These are phyloP conservation scores for Dorcoceras hygrometricum DNA, from an alignment of 257 asterid genomes.

Conservation along the genomic window DNA sequence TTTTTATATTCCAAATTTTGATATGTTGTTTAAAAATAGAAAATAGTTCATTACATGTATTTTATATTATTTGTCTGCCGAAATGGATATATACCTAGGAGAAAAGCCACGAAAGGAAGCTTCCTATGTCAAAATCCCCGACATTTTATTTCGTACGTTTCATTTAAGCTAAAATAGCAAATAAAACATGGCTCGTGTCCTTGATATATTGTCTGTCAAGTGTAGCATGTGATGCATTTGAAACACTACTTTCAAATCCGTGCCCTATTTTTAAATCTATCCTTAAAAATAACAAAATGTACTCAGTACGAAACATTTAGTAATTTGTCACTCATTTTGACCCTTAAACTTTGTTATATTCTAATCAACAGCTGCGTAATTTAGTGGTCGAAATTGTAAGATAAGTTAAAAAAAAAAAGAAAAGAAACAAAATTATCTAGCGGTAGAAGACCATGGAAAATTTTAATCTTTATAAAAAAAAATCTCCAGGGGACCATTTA, in stretches of 20 bases:
- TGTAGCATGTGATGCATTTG: constrained; percentile 23
- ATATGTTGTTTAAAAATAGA: neutral
- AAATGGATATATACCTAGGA: constrained; percentile 8
- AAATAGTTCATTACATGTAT: too few relatives aligned
- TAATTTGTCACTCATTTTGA: constrained; percentile 19
- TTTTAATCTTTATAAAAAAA: neutral
- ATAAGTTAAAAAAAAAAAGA: neutral
- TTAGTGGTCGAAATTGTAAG: constrained; percentile 21
- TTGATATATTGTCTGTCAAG: constrained; percentile 23
- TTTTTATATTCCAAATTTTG: neutral
- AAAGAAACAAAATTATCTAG: neutral
- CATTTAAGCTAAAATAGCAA: constrained; percentile 15
- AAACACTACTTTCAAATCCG: constrained; percentile 22
- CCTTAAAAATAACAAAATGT: neutral
- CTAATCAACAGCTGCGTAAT: constrained; percentile 27
- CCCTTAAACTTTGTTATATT: neutral
- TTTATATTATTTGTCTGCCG: too few relatives aligned
- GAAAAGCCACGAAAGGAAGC: constrained; percentile 23
- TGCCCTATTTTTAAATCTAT: neutral
- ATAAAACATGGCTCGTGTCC: constrained; percentile 31
- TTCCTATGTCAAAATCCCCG: constrained; percentile 29
- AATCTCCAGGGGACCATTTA: constrained; percentile 10
- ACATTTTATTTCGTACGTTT: constrained; percentile 25
- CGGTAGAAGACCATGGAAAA: neutral
- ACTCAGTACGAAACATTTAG: constrained; percentile 21